Base-by-base conservation (phyloP, 2,329 filamentous ascomycete species). In the Trichoderma semiorbis region DNA sequence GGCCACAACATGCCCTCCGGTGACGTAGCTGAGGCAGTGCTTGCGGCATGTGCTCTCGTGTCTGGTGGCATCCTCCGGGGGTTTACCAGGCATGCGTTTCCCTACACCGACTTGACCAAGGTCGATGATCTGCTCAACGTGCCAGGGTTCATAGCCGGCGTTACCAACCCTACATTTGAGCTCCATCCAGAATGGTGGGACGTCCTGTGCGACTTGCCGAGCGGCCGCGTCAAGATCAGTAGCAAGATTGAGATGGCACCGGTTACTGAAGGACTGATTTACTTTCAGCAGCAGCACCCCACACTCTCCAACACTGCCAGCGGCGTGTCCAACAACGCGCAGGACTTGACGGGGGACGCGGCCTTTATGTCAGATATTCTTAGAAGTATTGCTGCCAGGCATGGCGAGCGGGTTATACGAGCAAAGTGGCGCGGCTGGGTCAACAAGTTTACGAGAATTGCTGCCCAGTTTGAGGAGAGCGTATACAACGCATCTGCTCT, bases 161-260 rank as follows among this genome's bases (percentile, higher is more conserved):
- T 99, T 53, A 99, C 95, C 1, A 99, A 99, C 79, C 96, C 96
- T 7, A 95, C 94, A 0, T 99, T 99, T 80, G 94, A 95, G 73
- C 90, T 94, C 78, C 95, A 98, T 78, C 93, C 93, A 0, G 95
- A 98, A 79, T 99, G 96, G 96, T 99, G 96, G 96, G 96, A 99
- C 81, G 83, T 99, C 11, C 86, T 99, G 14, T 99, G 96, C 81
- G 96, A 99, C 81, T 85, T 99, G 55, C 92, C 95, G 0, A 95
- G 91, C 1, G 96, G 96, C 11, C 91, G 95, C 57, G 94, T 99
- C 85, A 97, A 96, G 82, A 98, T 99, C 78, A 97, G 93, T 78
- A 93, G 89, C 79, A 91, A 91, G 76, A 95, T 98, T 75, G 95
- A 98, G 74, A 82, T 88, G 26, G 92, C 94, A 0, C 89, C 91